These are phyloP conservation scores for Oryza brachyantha DNA, from an alignment of 176 grass and related monocot genomes.

Conservation along the genomic window DNA sequence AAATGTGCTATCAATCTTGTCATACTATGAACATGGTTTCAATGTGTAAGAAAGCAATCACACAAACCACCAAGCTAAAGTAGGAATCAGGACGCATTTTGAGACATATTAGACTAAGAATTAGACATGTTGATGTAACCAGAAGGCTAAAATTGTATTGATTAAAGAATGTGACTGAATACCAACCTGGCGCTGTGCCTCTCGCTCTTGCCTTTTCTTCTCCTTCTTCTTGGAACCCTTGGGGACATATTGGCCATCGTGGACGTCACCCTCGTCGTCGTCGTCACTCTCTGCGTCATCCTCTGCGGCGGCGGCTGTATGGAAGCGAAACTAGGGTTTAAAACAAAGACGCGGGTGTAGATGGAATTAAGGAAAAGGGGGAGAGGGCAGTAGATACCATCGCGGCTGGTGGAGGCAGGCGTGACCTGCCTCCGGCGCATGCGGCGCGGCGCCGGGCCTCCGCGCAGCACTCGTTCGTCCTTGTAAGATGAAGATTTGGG, in stretches of 20 bases:
- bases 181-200: conserved; percentile 58
- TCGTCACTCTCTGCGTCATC: conserved; percentile 50
- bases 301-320: no score
- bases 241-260: conserved; percentile 43
- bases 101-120: background rate
- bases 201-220: conserved; percentile 85
- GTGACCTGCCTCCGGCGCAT: conserved; percentile 64
- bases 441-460: conserved; percentile 44
- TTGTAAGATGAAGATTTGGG: no score
- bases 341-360: background rate
- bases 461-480: conserved; percentile 65
- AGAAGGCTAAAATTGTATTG: background rate
- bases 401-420: conserved; percentile 47
- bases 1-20: no score
- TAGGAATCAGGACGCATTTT: no score
- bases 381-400: background rate
- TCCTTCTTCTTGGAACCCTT: conserved; percentile 83
- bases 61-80: no score
- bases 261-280: conserved; percentile 51
- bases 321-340: background rate
- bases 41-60: no score
- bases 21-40: no score
- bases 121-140: background rate
- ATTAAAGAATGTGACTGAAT: background rate
- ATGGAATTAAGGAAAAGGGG: background rate